Conservation (phyloP, 441 rosid species). For the Lepidium campestre region DNA sequence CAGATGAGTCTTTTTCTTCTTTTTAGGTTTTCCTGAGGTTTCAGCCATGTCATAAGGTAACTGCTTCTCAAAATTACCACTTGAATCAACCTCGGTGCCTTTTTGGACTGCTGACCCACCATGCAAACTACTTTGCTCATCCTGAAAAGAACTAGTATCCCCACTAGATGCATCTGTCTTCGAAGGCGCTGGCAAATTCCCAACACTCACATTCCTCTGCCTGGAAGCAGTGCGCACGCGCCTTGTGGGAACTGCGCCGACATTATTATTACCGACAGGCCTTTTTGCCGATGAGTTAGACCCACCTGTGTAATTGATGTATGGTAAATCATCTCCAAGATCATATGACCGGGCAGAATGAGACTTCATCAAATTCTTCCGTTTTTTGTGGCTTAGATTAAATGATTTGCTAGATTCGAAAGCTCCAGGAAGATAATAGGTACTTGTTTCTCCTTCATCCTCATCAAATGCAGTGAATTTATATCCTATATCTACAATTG, state of each 20-base stretch:
- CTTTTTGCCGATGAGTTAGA: constrained; percentile 73
- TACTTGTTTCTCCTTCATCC: constrained; percentile 85
- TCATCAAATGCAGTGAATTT: constrained; percentile 57
- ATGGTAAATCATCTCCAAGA: constrained; percentile 54
- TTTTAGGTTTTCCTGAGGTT: constrained; percentile 70
- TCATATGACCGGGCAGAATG: constrained; percentile 62
- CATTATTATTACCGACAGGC: constrained; percentile 52
- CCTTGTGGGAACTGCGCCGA: constrained; percentile 76
- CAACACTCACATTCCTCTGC: constrained; percentile 70
- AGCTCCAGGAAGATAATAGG: constrained; percentile 64
- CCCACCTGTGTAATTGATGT: constrained; percentile 40
- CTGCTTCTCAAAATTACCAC: constrained; percentile 67
- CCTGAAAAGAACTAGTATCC: constrained; percentile 95
- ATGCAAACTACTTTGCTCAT: constrained; percentile 82
- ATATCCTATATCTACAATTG: constrained; percentile 55
- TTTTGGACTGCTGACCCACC: constrained; percentile 74
- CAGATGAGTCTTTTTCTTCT: constrained; percentile 73
- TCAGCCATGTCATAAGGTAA: constrained; percentile 71
- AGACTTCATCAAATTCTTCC: constrained; percentile 49
- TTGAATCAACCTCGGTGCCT: constrained; percentile 85
- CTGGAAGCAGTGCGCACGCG: constrained; percentile 93
- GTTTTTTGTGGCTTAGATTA: constrained; percentile 58
- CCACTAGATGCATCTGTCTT: constrained; percentile 97
- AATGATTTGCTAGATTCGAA: constrained; percentile 54
- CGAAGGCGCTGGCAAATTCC: constrained; percentile 42